Percentiles rank a stretch among this genome's conserved stretches.
Evolutionary conservation across 495 filamentous ascomycete genomes (phyloP).

Genomic region (Penicillium egyptiacum): DNA sequence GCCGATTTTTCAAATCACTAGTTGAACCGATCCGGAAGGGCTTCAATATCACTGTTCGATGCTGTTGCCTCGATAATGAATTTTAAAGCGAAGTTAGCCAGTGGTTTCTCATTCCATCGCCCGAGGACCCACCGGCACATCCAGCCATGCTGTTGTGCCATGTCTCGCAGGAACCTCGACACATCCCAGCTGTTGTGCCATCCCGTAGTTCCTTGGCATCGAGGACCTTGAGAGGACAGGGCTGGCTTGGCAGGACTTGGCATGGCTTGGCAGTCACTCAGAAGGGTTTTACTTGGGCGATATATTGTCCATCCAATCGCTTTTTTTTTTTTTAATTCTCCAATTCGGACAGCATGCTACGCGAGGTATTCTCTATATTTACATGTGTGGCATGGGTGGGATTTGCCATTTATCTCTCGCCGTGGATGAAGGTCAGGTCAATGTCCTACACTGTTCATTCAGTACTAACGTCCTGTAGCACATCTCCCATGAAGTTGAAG

Average conservation of each 20-base stretch:
- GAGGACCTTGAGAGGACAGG: not conserved
- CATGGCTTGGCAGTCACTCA: not conserved
- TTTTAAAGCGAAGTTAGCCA: not conserved
- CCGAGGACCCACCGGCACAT: not conserved
- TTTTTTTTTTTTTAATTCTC: not conserved
- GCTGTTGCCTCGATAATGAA: not conserved
- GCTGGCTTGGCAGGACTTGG: not conserved
- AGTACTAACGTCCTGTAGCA: not conserved
- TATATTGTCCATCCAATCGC: not conserved
- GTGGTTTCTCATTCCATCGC: not conserved
- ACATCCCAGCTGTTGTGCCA: not conserved
- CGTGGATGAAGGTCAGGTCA: not conserved
- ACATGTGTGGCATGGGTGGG: not conserved
- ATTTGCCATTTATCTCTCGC: slow-evolving; percentile 1
- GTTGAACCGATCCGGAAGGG: not conserved
- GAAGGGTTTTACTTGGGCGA: not conserved
- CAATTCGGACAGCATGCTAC: not conserved
- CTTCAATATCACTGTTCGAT: not conserved
- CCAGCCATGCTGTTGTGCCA: not conserved
- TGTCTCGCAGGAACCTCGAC: not conserved
- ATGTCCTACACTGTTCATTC: not conserved
- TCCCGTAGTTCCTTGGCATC: not conserved
- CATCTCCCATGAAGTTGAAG: not conserved
- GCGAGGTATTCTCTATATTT: not conserved
- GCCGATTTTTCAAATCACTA: not conserved